Conservation (phyloP, 495 filamentous ascomycete species). For the Cudoniella acicularis region DNA sequence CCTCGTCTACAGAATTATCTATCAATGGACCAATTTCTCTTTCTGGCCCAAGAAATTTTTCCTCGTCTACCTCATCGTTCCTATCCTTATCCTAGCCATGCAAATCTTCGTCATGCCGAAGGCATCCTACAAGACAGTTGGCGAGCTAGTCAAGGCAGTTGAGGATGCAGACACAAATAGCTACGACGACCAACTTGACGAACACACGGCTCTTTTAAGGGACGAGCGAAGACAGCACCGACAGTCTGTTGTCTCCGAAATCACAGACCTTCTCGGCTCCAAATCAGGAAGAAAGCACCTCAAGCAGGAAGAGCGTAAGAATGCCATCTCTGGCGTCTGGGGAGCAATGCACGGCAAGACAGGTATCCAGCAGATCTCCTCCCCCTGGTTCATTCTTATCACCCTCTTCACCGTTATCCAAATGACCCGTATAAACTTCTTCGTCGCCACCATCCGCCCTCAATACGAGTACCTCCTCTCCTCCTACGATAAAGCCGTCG, state of each 20-base stretch:
- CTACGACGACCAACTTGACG: slow-evolving; percentile 58
- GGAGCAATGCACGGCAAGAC: slow-evolving; percentile 78
- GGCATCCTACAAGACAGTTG: slow-evolving; percentile 83
- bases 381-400: slow-evolving; percentile 86
- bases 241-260: slow-evolving; percentile 66
- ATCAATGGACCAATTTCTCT: slow-evolving; percentile 53
- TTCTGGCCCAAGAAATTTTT: slow-evolving; percentile 74
- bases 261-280: slow-evolving; percentile 66
- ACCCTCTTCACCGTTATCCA: slow-evolving; percentile 83
- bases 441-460: slow-evolving; percentile 82
- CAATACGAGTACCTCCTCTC: slow-evolving; percentile 82
- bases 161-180: slow-evolving; percentile 41
- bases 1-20: slow-evolving; percentile 76
- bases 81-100: slow-evolving; percentile 60
- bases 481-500: slow-evolving; percentile 50
- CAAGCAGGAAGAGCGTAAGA: slow-evolving; percentile 53
- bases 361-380: slow-evolving; percentile 68
- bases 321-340: slow-evolving; percentile 72
- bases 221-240: slow-evolving; percentile 62
- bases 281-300: slow-evolving; percentile 53
- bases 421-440: slow-evolving; percentile 97
- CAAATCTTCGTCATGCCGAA: slow-evolving; percentile 76
- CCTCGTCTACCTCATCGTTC: slow-evolving; percentile 70
- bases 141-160: slow-evolving; percentile 72
- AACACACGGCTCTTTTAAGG: slow-evolving; percentile 52